phyloP scores from a whole-genome alignment of 2,329 filamentous ascomycete species.

The Aspergillus sp. region DNA sequence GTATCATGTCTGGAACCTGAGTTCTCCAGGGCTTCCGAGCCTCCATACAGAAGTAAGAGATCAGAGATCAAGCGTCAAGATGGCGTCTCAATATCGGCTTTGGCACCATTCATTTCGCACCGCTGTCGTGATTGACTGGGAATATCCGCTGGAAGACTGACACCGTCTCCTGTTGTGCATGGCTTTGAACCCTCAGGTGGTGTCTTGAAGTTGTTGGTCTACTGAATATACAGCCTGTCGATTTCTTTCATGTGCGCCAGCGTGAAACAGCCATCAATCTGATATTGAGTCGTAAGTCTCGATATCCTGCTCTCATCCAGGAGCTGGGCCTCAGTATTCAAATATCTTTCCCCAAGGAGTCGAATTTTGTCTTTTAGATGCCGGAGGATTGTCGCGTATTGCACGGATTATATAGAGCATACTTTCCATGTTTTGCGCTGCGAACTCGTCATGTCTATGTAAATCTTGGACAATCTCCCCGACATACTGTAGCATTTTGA shows the following conservation, averaged over 20 bases:
- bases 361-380: not conserved
- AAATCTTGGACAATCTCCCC: no score
- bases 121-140: not conserved
- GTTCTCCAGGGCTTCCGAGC: no score
- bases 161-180: not conserved
- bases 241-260: not conserved
- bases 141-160: not conserved
- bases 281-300: not conserved
- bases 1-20: no score
- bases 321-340: not conserved
- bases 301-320: not conserved
- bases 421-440: not conserved
- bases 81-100: not conserved
- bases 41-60: not conserved
- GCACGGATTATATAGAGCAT: not conserved
- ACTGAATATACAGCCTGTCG: not conserved
- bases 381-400: not conserved
- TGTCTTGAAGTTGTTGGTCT: not conserved
- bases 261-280: not conserved
- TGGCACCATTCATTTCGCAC: not conserved
- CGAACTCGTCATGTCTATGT: not conserved
- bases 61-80: not conserved
- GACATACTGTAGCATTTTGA: not conserved
- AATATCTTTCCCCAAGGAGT: not conserved
- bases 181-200: not conserved